Evolutionary conservation across 331 rosid genomes (phyloP).

Genomic region (Malus hybrid): DNA sequence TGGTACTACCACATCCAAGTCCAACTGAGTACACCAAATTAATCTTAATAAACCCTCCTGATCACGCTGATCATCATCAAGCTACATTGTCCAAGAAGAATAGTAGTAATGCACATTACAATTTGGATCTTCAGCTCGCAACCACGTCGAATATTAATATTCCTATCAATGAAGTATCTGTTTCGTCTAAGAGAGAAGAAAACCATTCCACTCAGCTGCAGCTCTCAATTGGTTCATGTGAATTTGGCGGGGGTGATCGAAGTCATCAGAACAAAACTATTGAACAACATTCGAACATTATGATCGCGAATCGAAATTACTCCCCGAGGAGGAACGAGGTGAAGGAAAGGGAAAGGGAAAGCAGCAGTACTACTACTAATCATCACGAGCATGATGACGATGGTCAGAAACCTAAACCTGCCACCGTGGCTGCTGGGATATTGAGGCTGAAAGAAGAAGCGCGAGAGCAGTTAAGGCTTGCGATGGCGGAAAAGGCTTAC

Average conservation of each 20-base stretch:
- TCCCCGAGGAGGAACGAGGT: slow-evolving; percentile 34
- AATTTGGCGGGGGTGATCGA: slow-evolving; percentile 19
- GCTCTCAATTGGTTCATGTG: slow-evolving; percentile 79
- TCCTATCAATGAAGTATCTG: slow-evolving; percentile 20
- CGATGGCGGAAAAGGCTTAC: slow-evolving; percentile 63
- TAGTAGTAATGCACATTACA: slow-evolving; percentile 24
- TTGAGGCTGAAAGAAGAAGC: slow-evolving; percentile 52
- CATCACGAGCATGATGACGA: background rate
- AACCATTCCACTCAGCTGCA: slow-evolving; percentile 55
- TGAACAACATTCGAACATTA: slow-evolving; percentile 13
- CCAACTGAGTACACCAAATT: slow-evolving; percentile 1
- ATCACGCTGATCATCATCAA: background rate
- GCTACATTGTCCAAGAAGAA: background rate
- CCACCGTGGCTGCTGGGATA: background rate
- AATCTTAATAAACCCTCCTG: slow-evolving; percentile 16
- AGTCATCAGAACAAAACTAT: background rate
- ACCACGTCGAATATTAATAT: slow-evolving; percentile 25
- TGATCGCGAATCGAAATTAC: slow-evolving; percentile 6
- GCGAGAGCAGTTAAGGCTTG: slow-evolving; percentile 55
- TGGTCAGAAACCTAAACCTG: background rate
- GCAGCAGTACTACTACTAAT: slow-evolving; percentile 29
- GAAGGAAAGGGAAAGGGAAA: background rate
- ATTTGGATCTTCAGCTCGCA: slow-evolving; percentile 89
- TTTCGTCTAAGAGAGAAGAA: slow-evolving; percentile 28
- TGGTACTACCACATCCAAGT: background rate